These are phyloP conservation scores for Aspergillus indologenus DNA, from an alignment of 495 filamentous ascomycete genomes.

Conservation along the genomic window DNA sequence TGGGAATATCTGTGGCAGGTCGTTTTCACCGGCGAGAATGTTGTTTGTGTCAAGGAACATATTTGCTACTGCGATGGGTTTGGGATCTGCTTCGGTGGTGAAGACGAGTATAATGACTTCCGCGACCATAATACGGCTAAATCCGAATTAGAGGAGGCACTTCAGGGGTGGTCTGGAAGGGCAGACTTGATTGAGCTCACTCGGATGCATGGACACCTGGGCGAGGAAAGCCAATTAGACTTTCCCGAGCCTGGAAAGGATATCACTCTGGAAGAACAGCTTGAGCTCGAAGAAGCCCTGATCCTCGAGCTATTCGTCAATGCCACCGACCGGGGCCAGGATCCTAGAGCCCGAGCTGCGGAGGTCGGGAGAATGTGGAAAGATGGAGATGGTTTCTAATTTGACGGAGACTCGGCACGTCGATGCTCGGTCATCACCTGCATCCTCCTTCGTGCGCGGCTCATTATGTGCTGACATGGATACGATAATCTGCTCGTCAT, in stretches of 20 bases:
- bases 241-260: conserved; percentile 39
- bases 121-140: conserved; percentile 39
- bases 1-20: conserved; percentile 78
- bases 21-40: conserved; percentile 57
- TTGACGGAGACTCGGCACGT: background rate
- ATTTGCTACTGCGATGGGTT: conserved; percentile 77
- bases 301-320: conserved; percentile 32
- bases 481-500: background rate
- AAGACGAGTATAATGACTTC: conserved; percentile 50
- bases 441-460: too few species aligned
- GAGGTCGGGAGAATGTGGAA: conserved; percentile 44
- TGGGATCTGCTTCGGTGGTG: conserved; percentile 71
- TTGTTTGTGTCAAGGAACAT: conserved; percentile 62
- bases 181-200: conserved; percentile 35
- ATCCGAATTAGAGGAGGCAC: conserved; percentile 42
- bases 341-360: conserved; percentile 48
- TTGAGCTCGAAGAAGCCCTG: conserved; percentile 31
- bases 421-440: too few species aligned
- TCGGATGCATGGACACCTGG: conserved; percentile 27
- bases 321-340: conserved; percentile 50
- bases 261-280: conserved; percentile 24
- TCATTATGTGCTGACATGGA: background rate
- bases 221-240: conserved; percentile 30
- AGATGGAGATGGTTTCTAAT: conserved; percentile 9
- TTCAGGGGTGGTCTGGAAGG: conserved; percentile 46